Conservation (phyloP, 768 basidiomycete species). For the Mycena vulgaris region DNA sequence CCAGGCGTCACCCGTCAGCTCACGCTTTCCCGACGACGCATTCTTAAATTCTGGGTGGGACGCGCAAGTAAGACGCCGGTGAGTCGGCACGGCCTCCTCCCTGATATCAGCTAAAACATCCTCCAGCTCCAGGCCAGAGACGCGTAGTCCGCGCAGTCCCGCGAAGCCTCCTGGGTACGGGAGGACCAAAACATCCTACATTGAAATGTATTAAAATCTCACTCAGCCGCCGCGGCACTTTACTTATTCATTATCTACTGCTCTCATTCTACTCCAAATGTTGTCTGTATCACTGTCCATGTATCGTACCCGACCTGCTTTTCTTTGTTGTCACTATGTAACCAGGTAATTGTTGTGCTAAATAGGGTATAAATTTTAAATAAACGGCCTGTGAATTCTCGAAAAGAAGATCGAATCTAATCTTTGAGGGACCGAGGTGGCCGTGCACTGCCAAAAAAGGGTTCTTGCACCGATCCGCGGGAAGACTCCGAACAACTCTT, state of each 20-base stretch:
- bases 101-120: not conserved
- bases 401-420: too few species aligned
- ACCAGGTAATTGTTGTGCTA: not conserved
- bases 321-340: not conserved
- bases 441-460: too few species aligned
- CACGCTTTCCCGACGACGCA: not conserved
- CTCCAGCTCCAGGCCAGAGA: too few species aligned
- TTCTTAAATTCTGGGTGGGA: not conserved
- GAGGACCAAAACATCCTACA: conserved; percentile 17
- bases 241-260: not conserved
- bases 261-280: not conserved
- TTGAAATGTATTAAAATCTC: not conserved
- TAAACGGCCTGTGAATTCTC: too few species aligned
- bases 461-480: too few species aligned
- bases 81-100: not conserved
- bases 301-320: not conserved
- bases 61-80: not conserved
- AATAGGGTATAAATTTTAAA: too few species aligned
- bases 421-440: too few species aligned
- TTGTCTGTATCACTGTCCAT: conserved; percentile 6
- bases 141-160: not conserved
- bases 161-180: not conserved
- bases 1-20: conserved; percentile 23
- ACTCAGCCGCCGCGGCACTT: not conserved
- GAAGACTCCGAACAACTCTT: too few species aligned